Conservation (phyloP, 495 filamentous ascomycete species). For the Penicillium angulare region DNA sequence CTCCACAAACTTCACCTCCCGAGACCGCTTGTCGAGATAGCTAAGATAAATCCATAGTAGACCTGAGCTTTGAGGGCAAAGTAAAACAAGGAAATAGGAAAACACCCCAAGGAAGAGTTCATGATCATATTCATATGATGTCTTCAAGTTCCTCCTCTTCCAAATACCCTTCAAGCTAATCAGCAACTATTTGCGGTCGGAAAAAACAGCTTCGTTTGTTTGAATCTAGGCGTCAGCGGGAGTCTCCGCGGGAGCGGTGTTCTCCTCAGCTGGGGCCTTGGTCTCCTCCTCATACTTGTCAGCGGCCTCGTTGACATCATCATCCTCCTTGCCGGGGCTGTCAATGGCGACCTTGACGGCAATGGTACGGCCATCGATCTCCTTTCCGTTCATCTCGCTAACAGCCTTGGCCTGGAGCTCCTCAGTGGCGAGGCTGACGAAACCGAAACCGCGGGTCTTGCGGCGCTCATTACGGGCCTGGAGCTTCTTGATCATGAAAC, state of each 20-base stretch:
- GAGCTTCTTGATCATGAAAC: constrained; percentile 99
- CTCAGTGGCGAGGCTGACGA: constrained; percentile 93
- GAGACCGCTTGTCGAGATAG: constrained; percentile 11
- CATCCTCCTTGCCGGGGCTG: constrained; percentile 97
- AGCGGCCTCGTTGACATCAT: constrained; percentile 72
- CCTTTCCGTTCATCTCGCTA: constrained; percentile 97
- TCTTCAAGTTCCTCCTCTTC: constrained; percentile 1
- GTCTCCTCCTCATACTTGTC: constrained; percentile 47
- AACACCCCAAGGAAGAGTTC: constrained; percentile 2
- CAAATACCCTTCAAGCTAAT: constrained; percentile 10
- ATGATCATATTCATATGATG: constrained; percentile 17
- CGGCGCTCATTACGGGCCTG: constrained; percentile 95
- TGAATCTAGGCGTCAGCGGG: constrained; percentile 35
- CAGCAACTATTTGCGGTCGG: constrained; percentile 24
- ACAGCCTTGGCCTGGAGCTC: constrained; percentile 97
- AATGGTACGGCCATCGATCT: constrained; percentile 96
- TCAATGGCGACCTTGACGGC: constrained; percentile 99
- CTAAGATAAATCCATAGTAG: constrained; percentile 12
- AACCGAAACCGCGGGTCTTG: constrained; percentile 98
- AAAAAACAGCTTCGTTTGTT: constrained; percentile 12
- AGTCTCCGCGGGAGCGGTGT: constrained; percentile 24
- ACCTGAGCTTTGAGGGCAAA: neutral
- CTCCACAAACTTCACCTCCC: constrained; percentile 10
- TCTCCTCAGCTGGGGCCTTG: constrained; percentile 40
- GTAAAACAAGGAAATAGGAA: neutral